phyloP scores from a whole-genome alignment of 1,139 yeast genomes.

The Candida mesenterica region DNA sequence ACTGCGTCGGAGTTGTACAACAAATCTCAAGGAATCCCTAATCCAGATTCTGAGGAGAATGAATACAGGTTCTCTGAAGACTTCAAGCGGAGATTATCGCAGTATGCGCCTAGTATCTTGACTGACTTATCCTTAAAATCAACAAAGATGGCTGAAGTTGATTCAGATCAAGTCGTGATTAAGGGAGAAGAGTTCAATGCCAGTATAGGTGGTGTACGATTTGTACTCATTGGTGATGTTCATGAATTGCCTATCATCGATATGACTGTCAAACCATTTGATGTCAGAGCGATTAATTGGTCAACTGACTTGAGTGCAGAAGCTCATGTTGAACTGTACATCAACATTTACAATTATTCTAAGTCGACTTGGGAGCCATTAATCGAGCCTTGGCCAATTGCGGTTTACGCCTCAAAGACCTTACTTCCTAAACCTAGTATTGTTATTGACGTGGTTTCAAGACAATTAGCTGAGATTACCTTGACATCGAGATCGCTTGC shows the following conservation, averaged over 20 bases:
- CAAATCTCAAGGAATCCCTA: conserved; percentile 23
- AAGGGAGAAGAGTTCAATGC: conserved; percentile 73
- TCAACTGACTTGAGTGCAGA: conserved; percentile 80
- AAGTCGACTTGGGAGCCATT: conserved; percentile 97
- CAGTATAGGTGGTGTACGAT: conserved; percentile 75
- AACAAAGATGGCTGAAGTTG: conserved; percentile 6
- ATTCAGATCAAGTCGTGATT: conserved; percentile 32
- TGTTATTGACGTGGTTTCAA: conserved; percentile 62
- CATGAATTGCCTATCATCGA: conserved; percentile 93
- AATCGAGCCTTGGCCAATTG: conserved; percentile 83
- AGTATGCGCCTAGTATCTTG: conserved; percentile 65
- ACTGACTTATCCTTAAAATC: conserved; percentile 37
- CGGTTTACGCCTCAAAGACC: conserved; percentile 62
- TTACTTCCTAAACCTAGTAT: conserved; percentile 48
- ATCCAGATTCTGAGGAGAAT: conserved; percentile 13
- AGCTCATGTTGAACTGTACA: conserved; percentile 62
- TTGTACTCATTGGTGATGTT: conserved; percentile 88
- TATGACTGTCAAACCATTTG: conserved; percentile 73
- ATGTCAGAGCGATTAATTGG: conserved; percentile 79
- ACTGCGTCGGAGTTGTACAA: conserved; percentile 62
- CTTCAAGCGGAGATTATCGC: conserved; percentile 54
- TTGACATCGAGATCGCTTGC: conserved; percentile 81
- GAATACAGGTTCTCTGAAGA: conserved; percentile 55
- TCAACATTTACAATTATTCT: conserved; percentile 86
- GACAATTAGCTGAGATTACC: conserved; percentile 76